Evolutionary conservation across 768 basidiomycete genomes (phyloP).

Genomic region (Psilocybe sp.): DNA sequence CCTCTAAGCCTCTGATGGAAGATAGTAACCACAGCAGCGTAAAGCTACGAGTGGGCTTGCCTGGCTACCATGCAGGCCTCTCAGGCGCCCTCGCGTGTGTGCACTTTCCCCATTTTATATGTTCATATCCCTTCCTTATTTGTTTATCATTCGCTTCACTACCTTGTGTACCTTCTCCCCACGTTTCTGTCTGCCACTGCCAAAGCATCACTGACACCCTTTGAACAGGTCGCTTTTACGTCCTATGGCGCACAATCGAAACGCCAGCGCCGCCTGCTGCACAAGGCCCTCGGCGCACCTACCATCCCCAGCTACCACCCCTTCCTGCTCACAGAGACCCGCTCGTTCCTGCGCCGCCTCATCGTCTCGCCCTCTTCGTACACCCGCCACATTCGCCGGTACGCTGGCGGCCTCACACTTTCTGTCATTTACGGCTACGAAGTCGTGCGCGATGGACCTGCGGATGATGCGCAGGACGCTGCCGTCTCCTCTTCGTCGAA

Average conservation of each 20-base stretch:
- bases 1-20: too few species aligned
- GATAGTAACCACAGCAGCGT: too few species aligned
- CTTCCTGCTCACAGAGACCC: slow-evolving; percentile 54
- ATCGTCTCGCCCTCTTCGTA: slow-evolving; percentile 40
- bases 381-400: slow-evolving; percentile 40
- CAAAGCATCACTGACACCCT: background rate
- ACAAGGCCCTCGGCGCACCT: slow-evolving; percentile 54
- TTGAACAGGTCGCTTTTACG: slow-evolving; percentile 56
- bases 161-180: background rate
- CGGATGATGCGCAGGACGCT: background rate
- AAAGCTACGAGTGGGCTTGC: too few species aligned
- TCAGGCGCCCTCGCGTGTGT: too few species aligned
- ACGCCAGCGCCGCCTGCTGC: slow-evolving; percentile 66
- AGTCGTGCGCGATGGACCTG: slow-evolving; percentile 13
- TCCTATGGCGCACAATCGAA: slow-evolving; percentile 60
- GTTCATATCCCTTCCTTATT: too few species aligned
- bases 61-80: too few species aligned
- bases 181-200: background rate
- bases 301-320: slow-evolving; percentile 57
- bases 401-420: slow-evolving; percentile 55
- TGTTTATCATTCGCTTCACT: background rate
- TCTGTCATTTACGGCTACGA: slow-evolving; percentile 65
- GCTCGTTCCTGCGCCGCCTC: slow-evolving; percentile 53
- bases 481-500: too few species aligned
- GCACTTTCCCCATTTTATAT: too few species aligned